Conservation (phyloP, 148 eudicot species). For the Rhododendron griersonianum region DNA sequence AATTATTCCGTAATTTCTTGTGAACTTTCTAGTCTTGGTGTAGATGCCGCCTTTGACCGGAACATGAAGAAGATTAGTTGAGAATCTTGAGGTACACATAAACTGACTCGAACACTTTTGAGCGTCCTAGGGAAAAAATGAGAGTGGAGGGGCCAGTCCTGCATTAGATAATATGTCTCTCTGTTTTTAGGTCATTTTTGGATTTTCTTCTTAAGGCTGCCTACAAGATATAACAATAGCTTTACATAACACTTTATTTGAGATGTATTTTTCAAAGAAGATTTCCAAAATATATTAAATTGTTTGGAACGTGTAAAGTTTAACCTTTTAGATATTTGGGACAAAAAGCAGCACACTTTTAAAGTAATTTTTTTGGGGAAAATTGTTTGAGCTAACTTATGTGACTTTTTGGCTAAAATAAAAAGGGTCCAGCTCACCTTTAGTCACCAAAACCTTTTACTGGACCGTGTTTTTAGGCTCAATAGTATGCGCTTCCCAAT, state of each 20-base stretch:
- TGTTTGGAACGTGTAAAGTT: not conserved
- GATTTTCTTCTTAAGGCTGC: slow-evolving; percentile 1
- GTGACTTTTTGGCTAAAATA: not conserved
- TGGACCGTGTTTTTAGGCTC: not conserved
- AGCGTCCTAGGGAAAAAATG: no score
- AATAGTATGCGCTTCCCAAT: not conserved
- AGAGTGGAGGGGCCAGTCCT: not conserved
- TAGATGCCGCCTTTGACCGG: no score
- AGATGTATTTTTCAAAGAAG: not conserved
- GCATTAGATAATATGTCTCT: not conserved
- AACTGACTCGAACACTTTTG: no score
- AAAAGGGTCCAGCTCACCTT: not conserved
- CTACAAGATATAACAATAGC: not conserved
- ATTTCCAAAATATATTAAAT: not conserved
- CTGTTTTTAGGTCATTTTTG: slow-evolving; percentile 13
- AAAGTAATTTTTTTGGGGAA: not conserved
- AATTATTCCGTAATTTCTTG: no score
- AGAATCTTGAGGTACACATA: no score
- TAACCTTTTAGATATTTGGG: not conserved
- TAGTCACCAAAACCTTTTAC: not conserved
- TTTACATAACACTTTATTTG: not conserved
- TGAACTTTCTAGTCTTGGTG: no score
- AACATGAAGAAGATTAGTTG: no score
- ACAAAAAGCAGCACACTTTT: not conserved
- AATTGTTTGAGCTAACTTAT: not conserved